Percentiles rank a stretch among this genome's conserved stretches.
Evolutionary conservation across 1,139 yeast species (phyloP).

Genomic region (Williopsis jadinii): DNA sequence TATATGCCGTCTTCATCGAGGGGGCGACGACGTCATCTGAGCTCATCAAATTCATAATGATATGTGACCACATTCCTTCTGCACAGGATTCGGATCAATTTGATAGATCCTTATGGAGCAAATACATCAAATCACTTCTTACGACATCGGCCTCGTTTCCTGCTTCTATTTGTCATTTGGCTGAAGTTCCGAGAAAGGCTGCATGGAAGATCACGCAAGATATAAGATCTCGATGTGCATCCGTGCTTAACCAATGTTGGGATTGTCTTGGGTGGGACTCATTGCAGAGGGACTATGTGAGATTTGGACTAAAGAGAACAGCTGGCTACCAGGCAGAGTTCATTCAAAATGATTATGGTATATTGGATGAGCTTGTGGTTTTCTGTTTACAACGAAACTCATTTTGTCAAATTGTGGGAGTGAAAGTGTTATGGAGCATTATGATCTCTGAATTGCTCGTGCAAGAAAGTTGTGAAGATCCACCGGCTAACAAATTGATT

Average conservation of each 20-base stretch:
- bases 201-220: constrained; percentile 59
- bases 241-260: constrained; percentile 59
- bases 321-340: constrained; percentile 74
- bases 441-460: constrained; percentile 59
- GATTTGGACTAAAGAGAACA: constrained; percentile 57
- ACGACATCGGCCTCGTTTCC: constrained; percentile 45
- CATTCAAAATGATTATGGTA: constrained; percentile 48
- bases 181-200: constrained; percentile 70
- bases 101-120: constrained; percentile 58
- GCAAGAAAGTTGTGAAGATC: constrained; percentile 54
- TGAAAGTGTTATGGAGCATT: constrained; percentile 64
- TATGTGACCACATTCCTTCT: constrained; percentile 49
- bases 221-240: constrained; percentile 54
- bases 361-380: constrained; percentile 59
- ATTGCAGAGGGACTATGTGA: constrained; percentile 45
- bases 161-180: constrained; percentile 54
- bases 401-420: constrained; percentile 59
- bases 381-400: constrained; percentile 65
- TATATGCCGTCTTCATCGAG: constrained; percentile 55
- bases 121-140: constrained; percentile 52
- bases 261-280: constrained; percentile 67
- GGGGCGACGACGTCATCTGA: constrained; percentile 54
- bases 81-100: constrained; percentile 40
- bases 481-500: constrained; percentile 46
- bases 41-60: constrained; percentile 48